Conservation (phyloP, 2,329 filamentous ascomycete genomes). For the Phaeoacremonium minimum region DNA sequence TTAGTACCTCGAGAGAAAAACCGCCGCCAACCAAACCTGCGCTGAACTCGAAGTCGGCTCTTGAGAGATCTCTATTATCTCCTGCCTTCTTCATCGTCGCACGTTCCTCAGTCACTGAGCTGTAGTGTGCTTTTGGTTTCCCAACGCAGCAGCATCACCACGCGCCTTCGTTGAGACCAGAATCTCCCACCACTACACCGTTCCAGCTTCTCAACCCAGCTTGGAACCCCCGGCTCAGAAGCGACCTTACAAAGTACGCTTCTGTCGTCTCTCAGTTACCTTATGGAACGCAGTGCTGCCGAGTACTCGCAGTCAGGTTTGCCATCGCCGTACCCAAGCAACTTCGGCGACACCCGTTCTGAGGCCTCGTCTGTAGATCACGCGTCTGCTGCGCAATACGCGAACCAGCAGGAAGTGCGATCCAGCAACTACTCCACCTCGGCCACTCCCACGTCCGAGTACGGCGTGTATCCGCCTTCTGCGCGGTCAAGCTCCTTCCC, state of each 20-base stretch:
- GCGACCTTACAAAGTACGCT: conserved; percentile 18
- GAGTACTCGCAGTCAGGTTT: conserved; percentile 88
- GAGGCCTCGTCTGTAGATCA: conserved; percentile 83
- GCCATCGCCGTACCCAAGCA: conserved; percentile 66
- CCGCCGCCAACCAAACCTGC: conserved; percentile 14
- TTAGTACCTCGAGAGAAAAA: conserved; percentile 20
- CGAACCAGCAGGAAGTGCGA: conserved; percentile 76
- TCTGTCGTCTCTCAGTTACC: conserved; percentile 22
- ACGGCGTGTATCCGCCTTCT: conserved; percentile 70
- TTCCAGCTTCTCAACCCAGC: conserved; percentile 10
- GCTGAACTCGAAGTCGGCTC: conserved; percentile 22
- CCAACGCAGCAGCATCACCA: conserved; percentile 9
- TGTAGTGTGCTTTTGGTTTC: conserved; percentile 13
- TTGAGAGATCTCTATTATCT: conserved; percentile 24
- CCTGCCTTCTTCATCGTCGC: conserved; percentile 9
- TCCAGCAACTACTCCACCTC: conserved; percentile 66
- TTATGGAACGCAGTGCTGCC: conserved; percentile 60
- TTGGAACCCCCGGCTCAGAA: conserved; percentile 9
- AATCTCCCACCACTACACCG: conserved; percentile 10
- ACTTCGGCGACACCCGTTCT: conserved; percentile 69
- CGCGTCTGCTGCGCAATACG: conserved; percentile 87
- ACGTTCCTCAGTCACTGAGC: conserved; percentile 6
- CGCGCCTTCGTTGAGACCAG: conserved; percentile 9
- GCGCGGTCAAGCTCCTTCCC: conserved; percentile 82
- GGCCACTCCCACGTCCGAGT: conserved; percentile 84